Evolutionary conservation across 352 stramenopile species (phyloP).

Genomic region (Pythium sp.): DNA sequence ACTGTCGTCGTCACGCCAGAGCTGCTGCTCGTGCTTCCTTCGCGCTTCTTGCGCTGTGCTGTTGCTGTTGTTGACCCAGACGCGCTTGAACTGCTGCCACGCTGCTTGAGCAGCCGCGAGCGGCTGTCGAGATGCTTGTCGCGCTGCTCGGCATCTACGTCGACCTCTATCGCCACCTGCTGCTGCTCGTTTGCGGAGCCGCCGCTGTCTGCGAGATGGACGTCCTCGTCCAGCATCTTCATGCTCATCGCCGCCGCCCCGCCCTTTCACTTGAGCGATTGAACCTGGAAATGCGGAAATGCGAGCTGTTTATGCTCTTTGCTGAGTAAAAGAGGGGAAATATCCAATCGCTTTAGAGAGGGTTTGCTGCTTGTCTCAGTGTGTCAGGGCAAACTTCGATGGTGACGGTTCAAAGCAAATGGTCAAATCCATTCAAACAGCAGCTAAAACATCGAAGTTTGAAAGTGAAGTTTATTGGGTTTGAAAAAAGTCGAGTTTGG

Average conservation of each 20-base stretch:
- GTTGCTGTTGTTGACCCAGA: background rate
- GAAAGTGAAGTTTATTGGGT: background rate
- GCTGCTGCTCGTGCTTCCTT: constrained; percentile 8
- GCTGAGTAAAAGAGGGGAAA: constrained; percentile 4
- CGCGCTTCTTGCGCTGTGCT: constrained; percentile 12
- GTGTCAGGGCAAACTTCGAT: background rate
- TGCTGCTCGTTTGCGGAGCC: background rate
- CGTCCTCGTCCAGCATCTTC: constrained; percentile 30
- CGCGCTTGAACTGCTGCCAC: constrained; percentile 22
- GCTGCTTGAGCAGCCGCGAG: constrained; percentile 21
- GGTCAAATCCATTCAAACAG: background rate
- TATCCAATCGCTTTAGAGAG: constrained; percentile 11
- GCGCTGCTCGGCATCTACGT: background rate
- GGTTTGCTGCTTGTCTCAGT: constrained; percentile 1
- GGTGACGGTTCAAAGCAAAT: background rate
- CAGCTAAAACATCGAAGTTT: background rate
- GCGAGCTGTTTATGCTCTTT: background rate
- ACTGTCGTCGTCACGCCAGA: background rate
- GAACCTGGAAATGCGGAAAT: background rate
- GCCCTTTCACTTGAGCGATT: background rate
- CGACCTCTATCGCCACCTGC: background rate
- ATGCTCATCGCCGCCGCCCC: constrained; percentile 27
- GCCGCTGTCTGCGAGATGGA: constrained; percentile 1
- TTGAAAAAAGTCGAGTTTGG: background rate
- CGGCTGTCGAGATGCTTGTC: constrained; percentile 15